Base-by-base conservation (phyloP, 345 rosid genomes). In the Gossypium mustelinum region DNA sequence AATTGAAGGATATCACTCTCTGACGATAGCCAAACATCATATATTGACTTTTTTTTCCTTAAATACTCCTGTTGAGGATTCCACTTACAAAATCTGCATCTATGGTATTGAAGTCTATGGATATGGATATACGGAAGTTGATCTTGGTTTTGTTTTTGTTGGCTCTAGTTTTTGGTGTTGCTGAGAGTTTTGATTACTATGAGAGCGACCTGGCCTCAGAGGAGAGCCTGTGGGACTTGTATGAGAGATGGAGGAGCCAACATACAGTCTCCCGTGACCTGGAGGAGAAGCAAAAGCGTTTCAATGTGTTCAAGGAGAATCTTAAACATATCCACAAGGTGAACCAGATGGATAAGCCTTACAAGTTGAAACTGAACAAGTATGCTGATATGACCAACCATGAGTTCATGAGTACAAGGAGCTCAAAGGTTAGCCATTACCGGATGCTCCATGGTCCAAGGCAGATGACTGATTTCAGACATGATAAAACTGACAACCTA, bases 241-340 rank as follows among this genome's bases (percentile, higher is more conserved):
- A 80, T 7, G 85, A 83, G 78, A 80, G 79, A 77, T 81, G 87
- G 88, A 80, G 86, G 78, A 82, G 86, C 79, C 83, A 83, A 70
- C 84, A 85, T 56, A 76, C 81, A 0, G 74, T 85, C 4, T 80
- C 84, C 2, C 72, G 41, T 14, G 61, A 72, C 74, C 79, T 82
- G 8, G 17, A 77, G 39, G 88, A 80, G 75, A 87, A 85, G 64
- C 73, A 76, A 41, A 79, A 47, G 76, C 80, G 82, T 16, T 82
- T 85, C 84, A 82, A 80, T 54, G 88, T 85, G 61, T 87, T 87
- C 66, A 80, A 76, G 79, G 80, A 69, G 54, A 87, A 85, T 70
- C 80, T 66, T n/a, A 80, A 60, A 72, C 85, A 77, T 34, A 76
- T 87, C 66, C 87, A 85, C 66, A 56, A 72, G 67, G 83, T 85